Evolutionary conservation across 1,284 basidiomycete genomes (phyloP).

Genomic region (Polyporus tsugae): DNA sequence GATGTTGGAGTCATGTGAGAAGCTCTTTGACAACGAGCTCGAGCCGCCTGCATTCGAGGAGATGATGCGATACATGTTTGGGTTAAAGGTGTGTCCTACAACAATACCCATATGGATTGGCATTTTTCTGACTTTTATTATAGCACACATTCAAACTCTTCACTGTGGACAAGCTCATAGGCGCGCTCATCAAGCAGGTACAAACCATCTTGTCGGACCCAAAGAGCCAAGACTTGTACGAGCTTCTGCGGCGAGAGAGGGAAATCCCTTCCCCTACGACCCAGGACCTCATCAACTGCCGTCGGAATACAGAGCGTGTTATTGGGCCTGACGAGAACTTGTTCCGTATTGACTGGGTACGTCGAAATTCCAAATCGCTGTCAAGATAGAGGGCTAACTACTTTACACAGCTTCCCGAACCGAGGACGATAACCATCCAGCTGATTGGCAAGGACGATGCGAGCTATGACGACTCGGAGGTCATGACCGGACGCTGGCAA

Average conservation of each 20-base stretch:
- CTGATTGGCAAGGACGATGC: conserved; percentile 91
- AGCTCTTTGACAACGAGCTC: conserved; percentile 92
- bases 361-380: conserved; percentile 35
- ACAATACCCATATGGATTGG: background rate
- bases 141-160: conserved; percentile 87
- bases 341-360: conserved; percentile 92
- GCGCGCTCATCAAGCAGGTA: conserved; percentile 87
- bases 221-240: conserved; percentile 87
- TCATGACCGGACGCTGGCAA: conserved; percentile 86
- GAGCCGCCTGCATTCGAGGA: conserved; percentile 92
- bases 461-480: conserved; percentile 87
- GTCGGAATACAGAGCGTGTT: conserved; percentile 85
- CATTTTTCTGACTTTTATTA: background rate
- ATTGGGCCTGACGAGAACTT: conserved; percentile 91
- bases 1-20: conserved; percentile 88
- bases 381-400: background rate
- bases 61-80: conserved; percentile 91
- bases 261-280: conserved; percentile 68
- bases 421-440: conserved; percentile 83
- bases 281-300: conserved; percentile 87
- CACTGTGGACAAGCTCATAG: conserved; percentile 93
- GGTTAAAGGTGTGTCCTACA: conserved; percentile 63
- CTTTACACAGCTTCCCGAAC: conserved; percentile 69
- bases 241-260: conserved; percentile 83
- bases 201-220: conserved; percentile 83